phyloP scores from a whole-genome alignment of 2,329 filamentous ascomycete genomes.

The Colletotrichum kahawae region DNA sequence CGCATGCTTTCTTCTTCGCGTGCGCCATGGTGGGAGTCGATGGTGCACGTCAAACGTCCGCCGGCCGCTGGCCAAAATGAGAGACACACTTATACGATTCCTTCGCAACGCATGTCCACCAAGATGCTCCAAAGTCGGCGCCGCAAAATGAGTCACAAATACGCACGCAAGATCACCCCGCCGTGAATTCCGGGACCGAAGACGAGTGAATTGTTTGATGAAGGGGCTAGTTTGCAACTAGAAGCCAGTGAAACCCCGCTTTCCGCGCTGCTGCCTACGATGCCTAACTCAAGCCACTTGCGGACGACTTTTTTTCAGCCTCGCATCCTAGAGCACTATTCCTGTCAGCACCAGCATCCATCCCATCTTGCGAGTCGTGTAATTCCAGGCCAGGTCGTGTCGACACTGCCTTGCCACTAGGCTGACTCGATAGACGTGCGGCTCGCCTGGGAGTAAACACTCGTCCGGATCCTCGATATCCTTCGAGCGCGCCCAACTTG shows the following conservation, averaged over 20 bases:
- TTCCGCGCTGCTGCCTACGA: constrained; percentile 1
- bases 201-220: background rate
- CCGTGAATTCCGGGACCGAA: background rate
- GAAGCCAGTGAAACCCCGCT: background rate
- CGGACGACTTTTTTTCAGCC: background rate
- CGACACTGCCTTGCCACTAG: background rate
- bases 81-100: background rate
- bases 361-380: background rate
- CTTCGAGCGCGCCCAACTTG: background rate
- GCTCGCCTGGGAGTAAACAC: background rate
- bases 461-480: background rate
- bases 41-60: background rate
- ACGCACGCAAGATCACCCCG: background rate
- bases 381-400: background rate
- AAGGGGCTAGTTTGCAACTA: background rate
- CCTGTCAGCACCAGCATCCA: background rate
- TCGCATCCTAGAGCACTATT: background rate
- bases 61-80: background rate
- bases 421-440: background rate
- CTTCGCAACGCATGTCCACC: background rate
- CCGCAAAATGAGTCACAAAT: background rate
- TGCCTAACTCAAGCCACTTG: background rate
- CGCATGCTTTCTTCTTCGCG: background rate
- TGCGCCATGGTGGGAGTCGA: background rate
- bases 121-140: background rate